Percentiles rank a stretch among this genome's conserved stretches.
These are phyloP conservation scores for Aureobasidium sp. DNA, from an alignment of 2,329 filamentous ascomycete species.

Conservation along the genomic window DNA sequence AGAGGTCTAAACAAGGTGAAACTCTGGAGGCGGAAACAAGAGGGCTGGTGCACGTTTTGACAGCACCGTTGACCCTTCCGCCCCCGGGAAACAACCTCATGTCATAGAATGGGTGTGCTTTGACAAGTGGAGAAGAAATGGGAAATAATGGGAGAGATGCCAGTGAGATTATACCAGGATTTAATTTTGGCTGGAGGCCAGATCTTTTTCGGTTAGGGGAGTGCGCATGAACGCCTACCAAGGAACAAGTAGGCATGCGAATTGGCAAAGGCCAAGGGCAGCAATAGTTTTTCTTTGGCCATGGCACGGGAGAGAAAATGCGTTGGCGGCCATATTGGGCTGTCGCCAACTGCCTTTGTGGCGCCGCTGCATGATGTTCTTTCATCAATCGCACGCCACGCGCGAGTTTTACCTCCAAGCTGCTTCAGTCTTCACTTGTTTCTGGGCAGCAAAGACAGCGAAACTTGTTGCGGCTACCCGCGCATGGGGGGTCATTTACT, in stretches of 20 bases:
- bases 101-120: background rate
- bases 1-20: conserved; percentile 11
- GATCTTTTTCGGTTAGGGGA: background rate
- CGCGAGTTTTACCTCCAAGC: background rate
- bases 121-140: background rate
- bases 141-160: background rate
- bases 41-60: conserved; percentile 9
- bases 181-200: background rate
- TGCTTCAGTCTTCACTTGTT: background rate
- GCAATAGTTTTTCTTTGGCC: background rate
- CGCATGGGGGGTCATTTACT: background rate
- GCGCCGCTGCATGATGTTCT: background rate
- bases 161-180: background rate
- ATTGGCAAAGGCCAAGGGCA: background rate
- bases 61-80: conserved; percentile 7
- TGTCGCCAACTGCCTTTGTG: background rate
- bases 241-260: background rate
- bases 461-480: background rate
- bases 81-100: background rate
- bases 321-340: conserved; percentile 8
- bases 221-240: background rate
- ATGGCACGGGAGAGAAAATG: background rate
- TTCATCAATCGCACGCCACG: background rate
- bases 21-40: background rate
- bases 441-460: background rate